These are phyloP conservation scores for Brachypodium distachyon DNA, from an alignment of 202 grass and related monocot genomes.

Conservation along the genomic window DNA sequence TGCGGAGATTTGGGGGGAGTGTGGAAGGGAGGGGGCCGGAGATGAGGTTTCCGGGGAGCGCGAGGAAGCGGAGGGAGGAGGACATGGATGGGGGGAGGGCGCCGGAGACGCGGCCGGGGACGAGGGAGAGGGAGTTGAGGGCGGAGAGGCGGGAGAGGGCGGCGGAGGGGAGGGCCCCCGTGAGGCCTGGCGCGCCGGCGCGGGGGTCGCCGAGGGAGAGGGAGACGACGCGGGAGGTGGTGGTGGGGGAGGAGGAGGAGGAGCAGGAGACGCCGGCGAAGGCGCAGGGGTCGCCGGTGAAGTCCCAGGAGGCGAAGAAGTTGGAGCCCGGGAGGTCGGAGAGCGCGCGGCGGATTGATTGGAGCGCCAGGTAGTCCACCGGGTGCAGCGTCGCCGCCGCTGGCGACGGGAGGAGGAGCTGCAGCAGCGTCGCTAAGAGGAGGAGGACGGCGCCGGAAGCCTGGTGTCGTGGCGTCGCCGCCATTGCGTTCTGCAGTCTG, in stretches of 20 bases:
- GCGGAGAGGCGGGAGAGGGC: constrained; percentile 34
- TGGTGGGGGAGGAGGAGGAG: no score
- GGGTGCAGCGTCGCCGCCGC: constrained; percentile 53
- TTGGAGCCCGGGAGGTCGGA: constrained; percentile 47
- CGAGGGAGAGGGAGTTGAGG: constrained; percentile 69
- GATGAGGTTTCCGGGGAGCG: constrained; percentile 55
- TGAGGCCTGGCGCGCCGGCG: constrained; percentile 47
- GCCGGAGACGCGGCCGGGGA: constrained; percentile 61
- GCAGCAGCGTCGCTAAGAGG: not conserved
- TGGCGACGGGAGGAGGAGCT: not conserved
- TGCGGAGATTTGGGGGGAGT: constrained; percentile 40
- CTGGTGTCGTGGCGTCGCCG: not conserved
- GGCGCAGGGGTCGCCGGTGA: constrained; percentile 67
- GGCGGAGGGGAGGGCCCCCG: constrained; percentile 28
- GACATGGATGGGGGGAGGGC: constrained; percentile 20
- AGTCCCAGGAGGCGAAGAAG: constrained; percentile 91
- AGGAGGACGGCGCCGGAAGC: not conserved
- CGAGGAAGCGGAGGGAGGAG: constrained; percentile 67
- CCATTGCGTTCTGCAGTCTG: not conserved
- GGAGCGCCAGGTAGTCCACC: constrained; percentile 74
- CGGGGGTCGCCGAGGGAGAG: constrained; percentile 83
- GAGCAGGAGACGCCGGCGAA: constrained; percentile 70
- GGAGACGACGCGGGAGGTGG: constrained; percentile 32
- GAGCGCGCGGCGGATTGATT: constrained; percentile 42
- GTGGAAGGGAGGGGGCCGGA: constrained; percentile 36